These are phyloP conservation scores for Cladorrhinum sp. DNA, from an alignment of 2,329 filamentous ascomycete genomes.

Conservation along the genomic window DNA sequence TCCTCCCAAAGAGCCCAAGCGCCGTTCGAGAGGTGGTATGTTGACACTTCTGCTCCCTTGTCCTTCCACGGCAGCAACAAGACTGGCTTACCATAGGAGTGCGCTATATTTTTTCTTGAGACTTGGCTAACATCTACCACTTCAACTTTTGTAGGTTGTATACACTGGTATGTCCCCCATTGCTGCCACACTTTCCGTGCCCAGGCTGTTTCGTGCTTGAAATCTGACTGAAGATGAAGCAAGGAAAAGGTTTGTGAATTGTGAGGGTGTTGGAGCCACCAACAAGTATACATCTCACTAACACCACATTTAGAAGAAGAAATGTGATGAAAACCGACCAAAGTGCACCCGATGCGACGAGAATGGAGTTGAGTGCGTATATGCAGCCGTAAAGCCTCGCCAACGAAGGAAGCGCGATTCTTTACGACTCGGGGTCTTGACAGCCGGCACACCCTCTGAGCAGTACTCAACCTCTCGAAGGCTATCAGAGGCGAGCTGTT, in stretches of 20 bases:
- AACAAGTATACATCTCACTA: background rate
- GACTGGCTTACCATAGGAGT: no score
- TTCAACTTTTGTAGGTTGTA: constrained; percentile 49
- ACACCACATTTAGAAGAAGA: constrained; percentile 48
- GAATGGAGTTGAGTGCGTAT: constrained; percentile 46
- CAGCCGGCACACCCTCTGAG: constrained; percentile 2
- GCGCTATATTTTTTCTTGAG: constrained; percentile 28
- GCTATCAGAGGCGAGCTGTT: constrained; percentile 22
- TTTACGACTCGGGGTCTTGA: constrained; percentile 20
- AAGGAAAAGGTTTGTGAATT: constrained; percentile 50
- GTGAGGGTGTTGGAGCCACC: background rate
- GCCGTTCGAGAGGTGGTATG: constrained; percentile 57
- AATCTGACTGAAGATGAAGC: constrained; percentile 33
- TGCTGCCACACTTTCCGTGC: constrained; percentile 3
- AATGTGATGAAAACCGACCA: constrained; percentile 53
- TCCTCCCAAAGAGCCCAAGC: constrained; percentile 56
- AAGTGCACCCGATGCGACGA: constrained; percentile 51
- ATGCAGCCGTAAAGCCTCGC: constrained; percentile 46
- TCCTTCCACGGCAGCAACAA: no score
- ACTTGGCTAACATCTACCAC: constrained; percentile 20
- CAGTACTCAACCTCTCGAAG: constrained; percentile 15
- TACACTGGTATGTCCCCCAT: constrained; percentile 45
- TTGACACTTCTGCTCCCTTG: constrained; percentile 24
- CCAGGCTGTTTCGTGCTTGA: constrained; percentile 11
- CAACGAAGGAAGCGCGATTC: constrained; percentile 40